Percentiles rank a stretch among this genome's conserved stretches.
Conservation (phyloP, 352 stramenopile genomes). For the Globisporangium irregulare region DNA sequence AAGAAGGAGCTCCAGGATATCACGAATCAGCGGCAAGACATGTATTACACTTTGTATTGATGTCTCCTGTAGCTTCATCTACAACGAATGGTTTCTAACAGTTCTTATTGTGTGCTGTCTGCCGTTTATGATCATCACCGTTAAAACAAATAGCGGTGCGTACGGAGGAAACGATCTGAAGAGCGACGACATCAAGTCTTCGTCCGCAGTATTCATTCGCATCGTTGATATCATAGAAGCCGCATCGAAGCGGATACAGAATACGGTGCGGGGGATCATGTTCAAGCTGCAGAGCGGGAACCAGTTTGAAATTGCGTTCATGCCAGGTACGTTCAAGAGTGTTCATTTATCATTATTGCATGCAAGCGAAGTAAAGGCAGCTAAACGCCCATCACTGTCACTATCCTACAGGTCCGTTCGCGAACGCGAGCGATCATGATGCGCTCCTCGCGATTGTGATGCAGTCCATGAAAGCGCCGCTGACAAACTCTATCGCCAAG, state of each 20-base stretch:
- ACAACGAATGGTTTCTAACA: neutral
- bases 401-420: constrained; percentile 24
- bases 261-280: constrained; percentile 37
- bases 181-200: constrained; percentile 4
- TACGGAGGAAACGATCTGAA: neutral
- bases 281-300: constrained; percentile 31
- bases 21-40: constrained; percentile 29
- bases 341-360: neutral
- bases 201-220: constrained; percentile 17
- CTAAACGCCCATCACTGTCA: neutral
- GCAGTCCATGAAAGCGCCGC: constrained; percentile 9
- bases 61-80: neutral
- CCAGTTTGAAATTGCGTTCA: constrained; percentile 57
- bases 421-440: constrained; percentile 34
- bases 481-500: neutral
- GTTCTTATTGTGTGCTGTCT: neutral
- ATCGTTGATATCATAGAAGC: constrained; percentile 24
- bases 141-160: neutral
- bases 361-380: neutral
- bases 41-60: neutral
- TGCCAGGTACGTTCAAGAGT: constrained; percentile 33
- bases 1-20: constrained; percentile 63
- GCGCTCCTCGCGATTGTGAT: constrained; percentile 36
- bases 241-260: constrained; percentile 36
- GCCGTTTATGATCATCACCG: neutral